Evolutionary conservation across 164 flowering plant species (phyloP).

Genomic region (Chimonanthus salicifolius): DNA sequence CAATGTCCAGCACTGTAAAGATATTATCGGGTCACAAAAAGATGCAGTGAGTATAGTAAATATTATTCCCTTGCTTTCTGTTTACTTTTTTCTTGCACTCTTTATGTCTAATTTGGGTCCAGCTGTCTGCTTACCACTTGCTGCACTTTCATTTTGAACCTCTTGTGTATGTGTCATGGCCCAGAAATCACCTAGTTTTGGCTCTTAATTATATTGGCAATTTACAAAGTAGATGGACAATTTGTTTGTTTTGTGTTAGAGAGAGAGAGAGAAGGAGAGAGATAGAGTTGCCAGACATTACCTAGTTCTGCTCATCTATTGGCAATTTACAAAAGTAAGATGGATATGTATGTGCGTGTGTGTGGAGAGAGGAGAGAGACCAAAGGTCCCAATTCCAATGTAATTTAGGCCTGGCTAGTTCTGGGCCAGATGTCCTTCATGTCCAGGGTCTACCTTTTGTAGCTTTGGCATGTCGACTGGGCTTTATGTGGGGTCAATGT

Average conservation of each 20-base stretch:
- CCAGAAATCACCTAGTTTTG: not conserved
- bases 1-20: conserved; percentile 95
- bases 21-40: conserved; percentile 82
- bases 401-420: no score
- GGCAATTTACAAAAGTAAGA: no score
- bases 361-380: no score
- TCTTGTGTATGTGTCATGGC: not conserved
- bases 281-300: no score
- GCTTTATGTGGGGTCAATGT: not conserved
- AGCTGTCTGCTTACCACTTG: not conserved
- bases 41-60: conserved; percentile 66
- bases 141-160: not conserved
- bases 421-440: not conserved
- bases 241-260: no score
- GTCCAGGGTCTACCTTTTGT: not conserved
- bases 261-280: no score
- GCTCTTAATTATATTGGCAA: no score
- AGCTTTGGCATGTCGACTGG: not conserved
- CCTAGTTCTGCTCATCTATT: no score
- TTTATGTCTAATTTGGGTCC: not conserved
- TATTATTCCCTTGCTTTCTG: not conserved
- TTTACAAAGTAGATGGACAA: not conserved
- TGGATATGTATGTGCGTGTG: no score
- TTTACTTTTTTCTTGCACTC: not conserved
- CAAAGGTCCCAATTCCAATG: no score